Base-by-base conservation (phyloP, 1,139 yeast species). In the Yamadazyma buinensis region DNA sequence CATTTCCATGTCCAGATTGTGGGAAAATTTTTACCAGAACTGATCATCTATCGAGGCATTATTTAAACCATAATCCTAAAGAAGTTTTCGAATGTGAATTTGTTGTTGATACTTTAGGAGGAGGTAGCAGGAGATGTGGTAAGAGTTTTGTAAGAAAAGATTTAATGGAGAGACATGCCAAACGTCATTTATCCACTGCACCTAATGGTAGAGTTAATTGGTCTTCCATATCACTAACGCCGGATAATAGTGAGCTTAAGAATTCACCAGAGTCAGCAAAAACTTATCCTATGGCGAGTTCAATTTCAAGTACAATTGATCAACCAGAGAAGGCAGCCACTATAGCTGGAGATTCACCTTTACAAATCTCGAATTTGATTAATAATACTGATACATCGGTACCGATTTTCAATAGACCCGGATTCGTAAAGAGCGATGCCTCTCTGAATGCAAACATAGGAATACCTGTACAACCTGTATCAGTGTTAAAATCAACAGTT, bases 31-130 rank as follows among this genome's bases (percentile, higher is more conserved):
- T 69, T 36, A 57, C 67, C 18, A 46, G 75, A 28, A 63, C 72
- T 2, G 75, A 69, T 43, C 75, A 69, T 46, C 45, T 69, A 23
- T 60, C 72, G 1, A 47, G 75, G 27, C 75, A 69, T 42, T 63
- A 66, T 44, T 53, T 69, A 32, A 69, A 69, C 42, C 75, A 69
- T 41, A 64, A 64, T 34, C 75, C 75, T 4, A 57, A 57, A 39
- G 51, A 54, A 31, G 49, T 55, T 2, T 57, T 47, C 44, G 57
- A 57, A 23, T 69, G 75, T 51, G 67, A 62, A 26, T 64, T 52
- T 34, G 33, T 52, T 9, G 45, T 66, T 9, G 57, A 53, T 7
- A 61, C 56, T 25, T 48, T 48, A 23, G 59, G 55, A 25, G 61
- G 59, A 2, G 44, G 42, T 3, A 41, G 38, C 29, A 37, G 49